Evolutionary conservation across 2,329 filamentous ascomycete species (phyloP), one percentile per base, ranked within the genome.

Genomic region (Thielaviopsis euricoi): DNA sequence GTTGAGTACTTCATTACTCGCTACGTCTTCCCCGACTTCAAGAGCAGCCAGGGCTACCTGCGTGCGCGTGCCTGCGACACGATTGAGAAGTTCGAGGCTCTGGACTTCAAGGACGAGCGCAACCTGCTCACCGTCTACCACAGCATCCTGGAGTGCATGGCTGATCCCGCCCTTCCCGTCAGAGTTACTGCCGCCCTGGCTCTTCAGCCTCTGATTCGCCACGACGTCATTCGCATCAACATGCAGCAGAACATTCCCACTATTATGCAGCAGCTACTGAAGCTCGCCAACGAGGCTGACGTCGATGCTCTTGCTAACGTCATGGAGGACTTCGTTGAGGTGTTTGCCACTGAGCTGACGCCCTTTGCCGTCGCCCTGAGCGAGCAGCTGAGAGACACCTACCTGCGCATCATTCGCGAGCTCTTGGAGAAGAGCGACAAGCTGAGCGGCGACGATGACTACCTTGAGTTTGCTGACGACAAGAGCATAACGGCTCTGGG

Each of bases 281-380:
- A 97, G 74, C 76, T 98, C 59, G 91, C 93, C 26, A 98, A 98
- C 67, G 93, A 98, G 71, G 93, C 94, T 60, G 93, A 98, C 67
- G 91, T 98, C 53, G 93, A 98, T 70, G 90, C 93, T 5, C 77
- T 98, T 48, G 91, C 93, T 22, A 97, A 97, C 66, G 93, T 98
- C 46, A 98, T 98, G 93, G 93, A 98, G 71, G 93, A 98, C 67
- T 98, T 98, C 67, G 93, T 98, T 52, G 93, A 98, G 70, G 90
- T 97, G 2, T 98, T 98, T 67, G 91, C 93, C n/a, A 80, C 89
- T 2, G 93, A 98, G 69, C 79, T 98, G 52, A 97, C 93, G 6
- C 93, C 93, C 2, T 98, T 98, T 66, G 93, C 93, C 12, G 91
- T 98, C 33, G 93, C 93, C 4, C 77, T 98, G 3, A 95, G 89